phyloP scores from a whole-genome alignment of 371 early-diverging fungal species.

The Lichtheimia hyalospora region DNA sequence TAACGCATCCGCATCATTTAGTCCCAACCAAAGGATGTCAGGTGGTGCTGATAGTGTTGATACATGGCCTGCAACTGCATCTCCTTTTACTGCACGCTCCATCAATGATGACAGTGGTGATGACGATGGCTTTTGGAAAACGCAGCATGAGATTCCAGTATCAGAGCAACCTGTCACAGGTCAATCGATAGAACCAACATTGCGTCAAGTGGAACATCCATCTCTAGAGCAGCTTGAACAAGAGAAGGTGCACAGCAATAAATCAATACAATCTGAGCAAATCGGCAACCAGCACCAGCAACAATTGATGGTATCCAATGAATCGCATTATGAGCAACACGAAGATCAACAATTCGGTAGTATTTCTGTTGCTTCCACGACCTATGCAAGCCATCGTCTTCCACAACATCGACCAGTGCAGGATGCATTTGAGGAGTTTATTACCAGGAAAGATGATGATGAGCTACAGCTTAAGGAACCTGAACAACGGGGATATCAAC shows the following conservation, averaged over 20 bases:
- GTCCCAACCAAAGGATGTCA: slow-evolving; percentile 13
- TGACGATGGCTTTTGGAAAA: too few species aligned
- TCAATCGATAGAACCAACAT: too few species aligned
- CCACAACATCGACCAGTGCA: not conserved
- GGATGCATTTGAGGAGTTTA: slow-evolving; percentile 5
- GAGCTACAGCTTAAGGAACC: too few species aligned
- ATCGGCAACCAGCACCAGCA: not conserved
- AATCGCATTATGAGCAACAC: not conserved
- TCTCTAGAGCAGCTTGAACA: too few species aligned
- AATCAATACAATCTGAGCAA: not conserved
- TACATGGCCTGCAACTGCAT: slow-evolving; percentile 19
- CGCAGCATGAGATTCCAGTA: too few species aligned
- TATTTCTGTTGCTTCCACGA: slow-evolving; percentile 1
- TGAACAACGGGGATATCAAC: too few species aligned
- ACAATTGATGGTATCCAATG: not conserved
- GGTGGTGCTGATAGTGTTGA: slow-evolving; percentile 21
- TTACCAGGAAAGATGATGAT: not conserved
- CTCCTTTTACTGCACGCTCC: not conserved
- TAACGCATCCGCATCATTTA: slow-evolving; percentile 16
- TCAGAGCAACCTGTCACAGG: too few species aligned
- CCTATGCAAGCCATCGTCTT: slow-evolving; percentile 7
- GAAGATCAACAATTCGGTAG: slow-evolving; percentile 1
- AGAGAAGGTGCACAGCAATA: too few species aligned
- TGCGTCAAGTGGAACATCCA: too few species aligned
- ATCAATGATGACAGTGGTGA: not conserved